Base-by-base conservation (phyloP, 2,329 filamentous ascomycete species). In the Clathrospora elynae region DNA sequence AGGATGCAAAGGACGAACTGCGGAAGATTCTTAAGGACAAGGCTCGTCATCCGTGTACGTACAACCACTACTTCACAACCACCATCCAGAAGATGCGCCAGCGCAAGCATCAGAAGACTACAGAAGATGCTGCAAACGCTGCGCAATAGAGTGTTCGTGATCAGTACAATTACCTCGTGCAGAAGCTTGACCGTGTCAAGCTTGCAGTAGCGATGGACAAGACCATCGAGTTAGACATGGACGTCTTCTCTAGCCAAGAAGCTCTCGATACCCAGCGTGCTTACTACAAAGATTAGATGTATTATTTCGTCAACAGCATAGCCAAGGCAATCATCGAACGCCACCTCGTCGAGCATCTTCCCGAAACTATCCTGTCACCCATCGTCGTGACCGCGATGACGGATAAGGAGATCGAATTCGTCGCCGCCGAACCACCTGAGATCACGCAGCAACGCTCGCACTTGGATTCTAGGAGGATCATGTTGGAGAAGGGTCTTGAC, bases 21-120 rank as follows among this genome's bases (percentile, higher is more conserved):
- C 37, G 44, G 0, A 72, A 78, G 35, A 55, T 85, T 2, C 59
- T 84, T 0, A 55, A 62, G 8, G 75, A 78, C 62, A 75, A 70
- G 47, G 59, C 62, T 6, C 56, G 70, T 0, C 75, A 80, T 51
- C 78, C 77, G 0, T 78, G 80, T 23, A 83, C 78, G 0, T 82
- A 82, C 49, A 79, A 81, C 26, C 62, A 74, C 11, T 51, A 77
- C 23, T 78, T 56, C 35, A 56, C 59, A 0, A 47, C 35, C 2
- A 61, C 33, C 0, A 33, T 67, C 6, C 61, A 67, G 35, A 55
- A 64, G 16, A 39, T 34, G 8, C 24, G 39, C 2, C 35, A 67
- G 35, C 44, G 53, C 13, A 49, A 51, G 20, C 30, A 43, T 19
- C 20, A 31, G 25, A 23, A 14, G 11, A 42, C 45, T 3, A 32